Evolutionary conservation across 306 rosid genomes (phyloP).

Genomic region (Casuarina glauca): DNA sequence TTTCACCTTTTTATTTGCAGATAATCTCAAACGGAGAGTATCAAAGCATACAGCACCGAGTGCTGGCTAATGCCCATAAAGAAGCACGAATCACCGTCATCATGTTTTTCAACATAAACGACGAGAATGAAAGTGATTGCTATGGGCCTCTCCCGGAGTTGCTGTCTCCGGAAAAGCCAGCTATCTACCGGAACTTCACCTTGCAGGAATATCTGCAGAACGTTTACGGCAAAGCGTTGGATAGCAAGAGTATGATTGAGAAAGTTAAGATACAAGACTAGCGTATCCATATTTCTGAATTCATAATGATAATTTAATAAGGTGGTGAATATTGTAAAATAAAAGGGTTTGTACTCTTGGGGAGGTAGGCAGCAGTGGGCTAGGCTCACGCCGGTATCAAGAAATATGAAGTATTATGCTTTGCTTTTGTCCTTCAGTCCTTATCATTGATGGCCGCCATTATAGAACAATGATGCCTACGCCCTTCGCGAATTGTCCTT

Average conservation of each 20-base stretch:
- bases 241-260: conserved; percentile 27
- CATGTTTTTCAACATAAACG: conserved; percentile 21
- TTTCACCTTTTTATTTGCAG: not conserved
- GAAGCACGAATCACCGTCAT: conserved; percentile 33
- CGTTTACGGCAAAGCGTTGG: conserved; percentile 32
- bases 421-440: too few relatives aligned
- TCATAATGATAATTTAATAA: too few relatives aligned
- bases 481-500: too few relatives aligned
- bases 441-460: too few relatives aligned
- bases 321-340: not conserved
- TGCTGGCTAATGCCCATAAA: conserved; percentile 29
- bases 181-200: conserved; percentile 33
- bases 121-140: conserved; percentile 26
- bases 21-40: conserved; percentile 39
- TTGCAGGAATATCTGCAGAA: conserved; percentile 6
- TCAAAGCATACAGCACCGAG: conserved; percentile 37
- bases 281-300: not conserved
- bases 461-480: too few relatives aligned
- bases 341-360: not conserved
- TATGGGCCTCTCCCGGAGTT: conserved; percentile 41
- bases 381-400: too few relatives aligned
- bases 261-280: conserved; percentile 24
- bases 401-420: too few relatives aligned
- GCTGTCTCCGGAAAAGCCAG: conserved; percentile 22
- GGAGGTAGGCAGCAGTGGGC: too few relatives aligned